Evolutionary conservation across 2,329 filamentous ascomycete genomes (phyloP).

Genomic region (Hypoxylon sp.): DNA sequence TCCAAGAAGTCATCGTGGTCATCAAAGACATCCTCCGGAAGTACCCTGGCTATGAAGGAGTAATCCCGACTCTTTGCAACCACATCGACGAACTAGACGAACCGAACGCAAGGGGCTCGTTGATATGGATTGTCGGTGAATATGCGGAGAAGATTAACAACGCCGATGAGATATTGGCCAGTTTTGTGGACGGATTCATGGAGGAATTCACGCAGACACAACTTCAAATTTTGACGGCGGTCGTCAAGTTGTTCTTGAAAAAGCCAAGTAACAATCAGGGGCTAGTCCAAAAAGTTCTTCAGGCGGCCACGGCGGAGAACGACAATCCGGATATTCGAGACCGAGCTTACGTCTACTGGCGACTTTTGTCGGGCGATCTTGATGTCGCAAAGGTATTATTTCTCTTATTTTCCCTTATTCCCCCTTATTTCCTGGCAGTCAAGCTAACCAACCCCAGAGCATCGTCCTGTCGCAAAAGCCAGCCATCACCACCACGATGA

Average conservation of each 20-base stretch:
- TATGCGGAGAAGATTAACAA: conserved; percentile 99
- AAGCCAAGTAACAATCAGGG: conserved; percentile 92
- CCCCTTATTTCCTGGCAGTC: conserved; percentile 1
- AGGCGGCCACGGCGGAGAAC: conserved; percentile 91
- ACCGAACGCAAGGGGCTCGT: conserved; percentile 85
- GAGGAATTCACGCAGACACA: conserved; percentile 99
- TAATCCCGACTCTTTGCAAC: conserved; percentile 95
- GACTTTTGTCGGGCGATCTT: conserved; percentile 90
- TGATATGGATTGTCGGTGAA: conserved; percentile 99
- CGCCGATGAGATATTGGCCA: conserved; percentile 90
- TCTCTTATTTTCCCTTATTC: background rate
- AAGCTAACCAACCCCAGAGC: conserved; percentile 62
- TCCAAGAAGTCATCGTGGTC: conserved; percentile 98
- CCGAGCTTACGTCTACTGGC: conserved; percentile 98
- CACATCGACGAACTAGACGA: conserved; percentile 98
- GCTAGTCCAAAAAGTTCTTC: conserved; percentile 93
- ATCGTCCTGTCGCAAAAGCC: conserved; percentile 95
- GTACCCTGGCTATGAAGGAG: conserved; percentile 97
- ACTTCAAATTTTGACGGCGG: conserved; percentile 94
- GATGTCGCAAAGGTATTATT: conserved; percentile 82
- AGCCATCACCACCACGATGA: conserved; percentile 93
- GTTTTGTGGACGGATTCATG: conserved; percentile 93
- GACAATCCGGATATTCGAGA: conserved; percentile 98
- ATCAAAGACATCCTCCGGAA: conserved; percentile 99
- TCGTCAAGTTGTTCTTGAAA: conserved; percentile 97